Evolutionary conservation across 23 red algal genomes (phyloP).

Genomic region (Chondrus crispus): DNA sequence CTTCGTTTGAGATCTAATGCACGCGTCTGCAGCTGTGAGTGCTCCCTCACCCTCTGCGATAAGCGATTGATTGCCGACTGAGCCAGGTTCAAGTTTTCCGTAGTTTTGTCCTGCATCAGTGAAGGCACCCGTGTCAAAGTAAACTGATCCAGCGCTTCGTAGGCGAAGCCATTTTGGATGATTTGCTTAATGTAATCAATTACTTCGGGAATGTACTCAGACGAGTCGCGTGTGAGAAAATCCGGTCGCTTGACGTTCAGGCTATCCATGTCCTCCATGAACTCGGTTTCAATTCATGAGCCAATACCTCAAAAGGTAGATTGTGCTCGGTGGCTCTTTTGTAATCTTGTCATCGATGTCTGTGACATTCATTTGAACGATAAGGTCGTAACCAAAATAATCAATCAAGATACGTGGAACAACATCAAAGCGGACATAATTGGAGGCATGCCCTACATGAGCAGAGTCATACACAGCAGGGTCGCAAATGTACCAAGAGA

Average conservation of each 20-base stretch:
- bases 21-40: slow-evolving; percentile 22
- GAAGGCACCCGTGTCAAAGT: slow-evolving; percentile 96
- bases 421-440: slow-evolving; percentile 93
- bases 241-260: slow-evolving; percentile 78
- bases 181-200: slow-evolving; percentile 69
- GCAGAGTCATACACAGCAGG: slow-evolving; percentile 96
- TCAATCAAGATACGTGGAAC: slow-evolving; percentile 81
- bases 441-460: slow-evolving; percentile 95
- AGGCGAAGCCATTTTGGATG: slow-evolving; percentile 73
- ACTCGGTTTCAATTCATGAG: slow-evolving; percentile 74
- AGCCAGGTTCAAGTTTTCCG: slow-evolving; percentile 85
- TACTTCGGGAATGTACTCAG: slow-evolving; percentile 94
- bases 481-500: slow-evolving; percentile 95
- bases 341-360: slow-evolving; percentile 99
- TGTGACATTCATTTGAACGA: slow-evolving; percentile 95
- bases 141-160: slow-evolving; percentile 80
- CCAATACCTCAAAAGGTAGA: slow-evolving; percentile 58
- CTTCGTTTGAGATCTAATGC: slow-evolving; percentile 58
- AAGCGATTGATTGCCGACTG: slow-evolving; percentile 63
- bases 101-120: slow-evolving; percentile 58
- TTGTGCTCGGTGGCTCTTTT: slow-evolving; percentile 58
- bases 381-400: slow-evolving; percentile 78
- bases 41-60: slow-evolving; percentile 77
- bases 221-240: slow-evolving; percentile 74
- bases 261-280: slow-evolving; percentile 82